Percentiles rank a stretch among this genome's conserved stretches.
These are phyloP conservation scores for Neofusicoccum cordaticola DNA, from an alignment of 2,329 filamentous ascomycete genomes.

Conservation along the genomic window DNA sequence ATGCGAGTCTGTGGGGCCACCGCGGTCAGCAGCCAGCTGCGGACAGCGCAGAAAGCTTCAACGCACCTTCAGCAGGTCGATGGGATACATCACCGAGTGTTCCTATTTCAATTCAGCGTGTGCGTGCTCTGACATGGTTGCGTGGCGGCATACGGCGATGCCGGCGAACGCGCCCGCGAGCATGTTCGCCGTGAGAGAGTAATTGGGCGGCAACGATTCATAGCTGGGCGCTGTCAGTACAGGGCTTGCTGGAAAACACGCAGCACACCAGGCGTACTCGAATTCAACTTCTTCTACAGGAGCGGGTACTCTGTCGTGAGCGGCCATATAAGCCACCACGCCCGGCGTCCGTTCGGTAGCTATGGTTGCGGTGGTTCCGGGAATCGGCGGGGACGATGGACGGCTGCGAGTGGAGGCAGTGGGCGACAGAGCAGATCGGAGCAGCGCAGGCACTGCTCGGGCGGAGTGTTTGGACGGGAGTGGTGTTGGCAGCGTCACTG, in stretches of 20 bases:
- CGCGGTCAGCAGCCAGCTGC: not conserved
- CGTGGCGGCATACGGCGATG: conserved; percentile 69
- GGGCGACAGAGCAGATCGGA: conserved; percentile 16
- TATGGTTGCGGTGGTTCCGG: conserved; percentile 19
- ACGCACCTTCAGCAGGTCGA: conserved; percentile 92
- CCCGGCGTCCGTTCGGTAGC: conserved; percentile 35
- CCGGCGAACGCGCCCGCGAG: conserved; percentile 93
- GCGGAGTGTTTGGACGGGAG: not conserved
- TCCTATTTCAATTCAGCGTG: conserved; percentile 58
- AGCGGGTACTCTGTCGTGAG: conserved; percentile 34
- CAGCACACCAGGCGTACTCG: conserved; percentile 33
- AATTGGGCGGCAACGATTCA: conserved; percentile 90
- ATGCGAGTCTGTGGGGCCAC: conserved; percentile 73
- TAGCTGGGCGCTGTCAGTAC: conserved; percentile 56
- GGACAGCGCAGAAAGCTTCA: not conserved
- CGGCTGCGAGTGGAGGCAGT: not conserved
- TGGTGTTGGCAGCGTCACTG: not conserved
- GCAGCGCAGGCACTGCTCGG: not conserved
- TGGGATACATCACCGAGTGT: conserved; percentile 98
- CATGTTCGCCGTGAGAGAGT: conserved; percentile 94
- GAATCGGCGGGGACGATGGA: not conserved
- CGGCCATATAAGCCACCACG: conserved; percentile 40
- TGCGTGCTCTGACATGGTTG: conserved; percentile 19
- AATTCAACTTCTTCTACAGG: conserved; percentile 39
- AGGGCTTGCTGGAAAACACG: not conserved